Evolutionary conservation across 169 alveolate species (phyloP).

Genomic region (Ichthyophthirius multifiliis): DNA sequence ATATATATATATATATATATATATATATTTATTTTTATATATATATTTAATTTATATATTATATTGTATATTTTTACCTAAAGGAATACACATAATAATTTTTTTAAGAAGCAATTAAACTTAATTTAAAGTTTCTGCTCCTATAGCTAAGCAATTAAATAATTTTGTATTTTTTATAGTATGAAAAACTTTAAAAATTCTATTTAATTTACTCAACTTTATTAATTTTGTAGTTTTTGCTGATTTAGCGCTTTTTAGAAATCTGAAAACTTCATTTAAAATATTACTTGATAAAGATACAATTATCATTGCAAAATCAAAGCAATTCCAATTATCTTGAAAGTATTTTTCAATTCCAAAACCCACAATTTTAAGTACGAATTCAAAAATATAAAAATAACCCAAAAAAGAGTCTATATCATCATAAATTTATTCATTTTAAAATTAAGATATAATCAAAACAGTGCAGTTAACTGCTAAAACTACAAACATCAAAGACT

Average conservation of each 20-base stretch:
- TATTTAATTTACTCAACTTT: neutral
- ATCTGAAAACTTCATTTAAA: neutral
- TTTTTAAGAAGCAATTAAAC: neutral
- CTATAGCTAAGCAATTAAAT: neutral
- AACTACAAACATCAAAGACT: neutral
- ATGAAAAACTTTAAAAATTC: slow-evolving; percentile 4
- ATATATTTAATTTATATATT: too few relatives aligned
- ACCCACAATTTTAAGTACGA: neutral
- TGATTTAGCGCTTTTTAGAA: neutral
- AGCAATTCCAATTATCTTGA: slow-evolving; percentile 11
- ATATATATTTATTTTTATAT: too few relatives aligned
- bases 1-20: too few relatives aligned
- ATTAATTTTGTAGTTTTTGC: slow-evolving; percentile 7
- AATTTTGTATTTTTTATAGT: neutral
- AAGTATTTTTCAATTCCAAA: slow-evolving; percentile 11
- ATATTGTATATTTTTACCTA: neutral
- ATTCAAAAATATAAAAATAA: neutral
- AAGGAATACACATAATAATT: slow-evolving; percentile 15
- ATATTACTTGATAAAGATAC: neutral
- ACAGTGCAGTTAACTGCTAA: neutral
- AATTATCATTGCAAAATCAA: slow-evolving; percentile 13
- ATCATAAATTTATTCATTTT: too few relatives aligned
- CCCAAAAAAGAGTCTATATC: neutral
- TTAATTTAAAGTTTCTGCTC: neutral
- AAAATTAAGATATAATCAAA: neutral